phyloP scores from a whole-genome alignment of 2,329 filamentous ascomycete species.

The Epichloe gansuensis region DNA sequence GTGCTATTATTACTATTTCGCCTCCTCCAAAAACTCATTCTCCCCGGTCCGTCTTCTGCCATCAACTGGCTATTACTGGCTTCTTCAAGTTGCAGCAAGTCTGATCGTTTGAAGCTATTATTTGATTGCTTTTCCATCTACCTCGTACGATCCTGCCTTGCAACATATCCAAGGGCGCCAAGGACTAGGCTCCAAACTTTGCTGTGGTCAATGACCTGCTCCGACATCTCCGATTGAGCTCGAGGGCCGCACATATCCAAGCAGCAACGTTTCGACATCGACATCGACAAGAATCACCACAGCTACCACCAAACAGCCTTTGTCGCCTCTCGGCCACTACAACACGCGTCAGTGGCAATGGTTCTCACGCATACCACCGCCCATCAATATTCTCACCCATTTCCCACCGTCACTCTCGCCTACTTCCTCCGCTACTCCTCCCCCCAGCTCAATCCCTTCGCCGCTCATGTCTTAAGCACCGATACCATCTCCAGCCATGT shows the following conservation, averaged over 20 bases:
- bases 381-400: constrained; percentile 67
- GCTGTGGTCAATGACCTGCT: constrained; percentile 11
- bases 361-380: constrained; percentile 52
- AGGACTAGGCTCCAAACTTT: constrained; percentile 6
- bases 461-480: constrained; percentile 68
- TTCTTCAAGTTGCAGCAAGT: constrained; percentile 4
- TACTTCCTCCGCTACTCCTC: constrained; percentile 80
- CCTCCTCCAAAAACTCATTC: neutral
- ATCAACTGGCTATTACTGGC: neutral
- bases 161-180: neutral
- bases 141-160: neutral
- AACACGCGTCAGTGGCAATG: constrained; percentile 29
- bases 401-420: constrained; percentile 74
- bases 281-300: constrained; percentile 5
- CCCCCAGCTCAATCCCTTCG: constrained; percentile 62
- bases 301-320: constrained; percentile 1
- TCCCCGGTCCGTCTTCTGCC: neutral
- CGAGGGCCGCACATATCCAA: constrained; percentile 5
- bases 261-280: neutral
- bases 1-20: constrained; percentile 5
- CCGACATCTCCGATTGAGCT: constrained; percentile 13
- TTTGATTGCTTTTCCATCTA: neutral
- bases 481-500: constrained; percentile 66
- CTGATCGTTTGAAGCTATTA: constrained; percentile 1
- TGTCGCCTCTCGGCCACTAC: neutral